Base-by-base conservation (phyloP, 1,284 basidiomycete species). In the Leucoagaricus sp. region DNA sequence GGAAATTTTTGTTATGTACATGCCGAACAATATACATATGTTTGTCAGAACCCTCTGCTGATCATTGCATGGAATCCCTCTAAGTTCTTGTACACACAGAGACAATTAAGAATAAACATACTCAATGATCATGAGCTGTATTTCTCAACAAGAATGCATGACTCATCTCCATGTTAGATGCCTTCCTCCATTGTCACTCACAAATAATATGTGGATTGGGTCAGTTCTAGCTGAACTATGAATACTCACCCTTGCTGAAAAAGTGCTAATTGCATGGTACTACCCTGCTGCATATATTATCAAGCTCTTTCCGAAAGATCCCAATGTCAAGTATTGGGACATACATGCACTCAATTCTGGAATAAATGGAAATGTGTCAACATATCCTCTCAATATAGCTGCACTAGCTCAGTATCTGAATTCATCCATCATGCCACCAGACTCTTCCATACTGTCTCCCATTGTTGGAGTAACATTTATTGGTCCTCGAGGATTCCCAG, bases 351-450 rank as follows among this genome's bases (percentile, higher is more conserved):
- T 73, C 26, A 67, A 74, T 34, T 53, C 41, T 19, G 70, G 58
- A 0, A 53, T 75, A 48, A 59, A 63, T 46, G 75, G 75, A 7
- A 76, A 71, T 56, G 71, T 77, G 0, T 70, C 65, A 0, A 69
- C 67, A 2, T 75, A 69, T 57, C 40, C 52, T 2, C 61, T 70
- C 0, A 67, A 74, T 54, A 63, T 58, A 3, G 33, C 53, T 0
- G 62, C 59, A 2, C 61, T 75, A 0, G 53, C 61, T 1, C 21
- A 44, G 0, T 72, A 75, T 68, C 59, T 38, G 4, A 38, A 4
- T 5, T 5, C 4, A 10, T 5, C 4, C 4, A 38, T 13, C 4
- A 38, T 38, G 36, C 36, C 36, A 15, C 36, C 36, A 8, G 13
- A 15, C 13, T n/a, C 6, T 8, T 4, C 17, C 36, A 9, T 38